Evolutionary conservation across 306 rosid species (phyloP), one percentile per base, ranked within the genome.

Genomic region (Rosa multiflora): DNA sequence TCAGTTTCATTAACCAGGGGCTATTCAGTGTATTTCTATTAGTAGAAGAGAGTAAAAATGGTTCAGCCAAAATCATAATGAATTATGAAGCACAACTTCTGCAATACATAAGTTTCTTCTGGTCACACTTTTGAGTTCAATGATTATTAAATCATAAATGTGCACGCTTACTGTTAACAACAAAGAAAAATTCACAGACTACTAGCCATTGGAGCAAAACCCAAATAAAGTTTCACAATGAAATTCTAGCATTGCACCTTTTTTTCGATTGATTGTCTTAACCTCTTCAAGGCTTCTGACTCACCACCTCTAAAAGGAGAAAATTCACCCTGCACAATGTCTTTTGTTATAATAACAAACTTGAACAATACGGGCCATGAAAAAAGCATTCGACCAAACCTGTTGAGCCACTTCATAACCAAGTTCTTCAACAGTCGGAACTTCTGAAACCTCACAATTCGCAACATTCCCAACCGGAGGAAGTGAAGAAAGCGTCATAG

Each of bases 301-400:
- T 94, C 99, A 81, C 99, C 99, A 4, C 99, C 99, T 89, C 76
- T 91, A 67, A 94, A 92, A 82, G 97, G 99, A 83, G 91, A 82
- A 71, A 81, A 83, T 42, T 85, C 91, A 59, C 84, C 92, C 99
- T 94, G 95, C 85, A 86, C 21, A n/a, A 81, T 74, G 67, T 70
- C 69, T 59, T 74, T 84, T 51, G 71, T 78, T 69, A 63, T 49
- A 39, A 72, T 75, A 55, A 80, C 47, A 59, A 63, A 35, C 10
- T 10, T 20, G 77, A 82, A 53, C 23, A 47, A 6, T 21, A 72
- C 78, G 72, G 29, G 62, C 1, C 17, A 26, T 20, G 29, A 10
- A 21, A 10, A 7, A 55, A 20, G 3, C 2, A 3, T 56, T 56
- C 53, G 37, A 56, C 72, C 85, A 72, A 46, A 94, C 99, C 95